These are phyloP conservation scores for Mycena amicta DNA, from an alignment of 768 basidiomycete genomes.

Conservation along the genomic window DNA sequence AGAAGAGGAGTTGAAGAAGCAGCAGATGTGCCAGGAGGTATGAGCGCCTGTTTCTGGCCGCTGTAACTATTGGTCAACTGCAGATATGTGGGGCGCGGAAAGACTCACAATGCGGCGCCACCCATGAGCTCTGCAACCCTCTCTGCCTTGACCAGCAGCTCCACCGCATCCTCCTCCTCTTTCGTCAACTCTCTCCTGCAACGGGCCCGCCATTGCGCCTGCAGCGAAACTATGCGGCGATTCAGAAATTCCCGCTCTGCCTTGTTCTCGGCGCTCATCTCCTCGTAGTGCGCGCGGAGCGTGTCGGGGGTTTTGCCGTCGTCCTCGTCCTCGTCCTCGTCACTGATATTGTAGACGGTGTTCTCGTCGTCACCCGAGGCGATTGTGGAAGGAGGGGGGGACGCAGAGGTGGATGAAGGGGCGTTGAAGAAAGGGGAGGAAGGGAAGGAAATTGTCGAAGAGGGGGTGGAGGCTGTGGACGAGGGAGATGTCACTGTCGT, in stretches of 20 bases:
- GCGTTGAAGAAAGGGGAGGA: too few species aligned
- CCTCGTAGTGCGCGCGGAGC: slow-evolving; percentile 33
- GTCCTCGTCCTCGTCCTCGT: slow-evolving; percentile 38
- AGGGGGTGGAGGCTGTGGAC: slow-evolving; percentile 19
- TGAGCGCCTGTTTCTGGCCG: too few species aligned
- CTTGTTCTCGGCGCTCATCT: slow-evolving; percentile 20
- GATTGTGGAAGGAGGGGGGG: too few species aligned
- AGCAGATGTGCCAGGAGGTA: too few species aligned
- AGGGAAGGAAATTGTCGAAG: slow-evolving; percentile 22
- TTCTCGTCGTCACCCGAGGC: slow-evolving; percentile 14
- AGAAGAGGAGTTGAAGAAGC: too few species aligned
- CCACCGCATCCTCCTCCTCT: neutral
- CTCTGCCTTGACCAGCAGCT: neutral
- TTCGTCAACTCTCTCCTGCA: neutral
- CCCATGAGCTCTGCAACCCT: neutral
- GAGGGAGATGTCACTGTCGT: slow-evolving; percentile 10
- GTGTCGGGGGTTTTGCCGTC: slow-evolving; percentile 26
- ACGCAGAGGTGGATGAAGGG: slow-evolving; percentile 14
- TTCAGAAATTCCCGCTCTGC: slow-evolving; percentile 18
- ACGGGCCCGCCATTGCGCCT: neutral
- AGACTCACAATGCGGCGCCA: neutral
- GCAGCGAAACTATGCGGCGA: neutral
- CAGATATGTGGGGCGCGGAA: too few species aligned
- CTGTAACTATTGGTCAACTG: too few species aligned
- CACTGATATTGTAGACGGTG: slow-evolving; percentile 23